Conservation (phyloP, 345 rosid species). For the Litchi chinensis region DNA sequence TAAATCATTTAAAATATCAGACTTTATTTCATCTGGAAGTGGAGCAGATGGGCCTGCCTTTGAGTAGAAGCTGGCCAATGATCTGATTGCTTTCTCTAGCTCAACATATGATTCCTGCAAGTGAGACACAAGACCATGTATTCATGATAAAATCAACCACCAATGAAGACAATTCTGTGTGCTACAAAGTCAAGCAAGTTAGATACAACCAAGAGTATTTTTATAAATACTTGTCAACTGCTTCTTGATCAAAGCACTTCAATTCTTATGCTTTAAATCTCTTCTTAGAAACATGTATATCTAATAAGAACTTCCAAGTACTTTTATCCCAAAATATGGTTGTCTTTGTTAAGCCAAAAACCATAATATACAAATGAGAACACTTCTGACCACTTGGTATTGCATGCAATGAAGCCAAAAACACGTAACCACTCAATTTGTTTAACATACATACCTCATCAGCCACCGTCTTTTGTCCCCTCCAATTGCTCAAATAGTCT, state of each 20-base stretch:
- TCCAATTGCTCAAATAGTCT: constrained; percentile 80
- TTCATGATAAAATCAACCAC: neutral
- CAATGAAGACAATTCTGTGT: neutral
- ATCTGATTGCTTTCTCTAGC: constrained; percentile 76
- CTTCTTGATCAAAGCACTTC: neutral
- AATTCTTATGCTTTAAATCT: neutral
- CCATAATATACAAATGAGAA: neutral
- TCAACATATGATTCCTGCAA: constrained; percentile 79
- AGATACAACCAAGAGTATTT: neutral
- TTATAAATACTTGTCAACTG: neutral
- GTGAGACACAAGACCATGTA: neutral
- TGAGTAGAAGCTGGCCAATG: constrained; percentile 76
- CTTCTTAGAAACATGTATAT: neutral
- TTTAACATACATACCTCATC: constrained; percentile 43
- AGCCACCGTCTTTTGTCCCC: constrained; percentile 58
- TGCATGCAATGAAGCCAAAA: neutral
- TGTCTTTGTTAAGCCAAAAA: neutral
- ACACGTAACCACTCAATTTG: neutral
- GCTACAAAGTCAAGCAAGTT: neutral
- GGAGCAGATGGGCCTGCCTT: constrained; percentile 89
- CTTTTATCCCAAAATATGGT: neutral
- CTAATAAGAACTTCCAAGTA: neutral
- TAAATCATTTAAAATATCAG: constrained; percentile 60
- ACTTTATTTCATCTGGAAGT: constrained; percentile 70
- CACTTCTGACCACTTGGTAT: neutral